phyloP scores from a whole-genome alignment of 805 yeast genomes.

The Cyberlindnera amylophila region DNA sequence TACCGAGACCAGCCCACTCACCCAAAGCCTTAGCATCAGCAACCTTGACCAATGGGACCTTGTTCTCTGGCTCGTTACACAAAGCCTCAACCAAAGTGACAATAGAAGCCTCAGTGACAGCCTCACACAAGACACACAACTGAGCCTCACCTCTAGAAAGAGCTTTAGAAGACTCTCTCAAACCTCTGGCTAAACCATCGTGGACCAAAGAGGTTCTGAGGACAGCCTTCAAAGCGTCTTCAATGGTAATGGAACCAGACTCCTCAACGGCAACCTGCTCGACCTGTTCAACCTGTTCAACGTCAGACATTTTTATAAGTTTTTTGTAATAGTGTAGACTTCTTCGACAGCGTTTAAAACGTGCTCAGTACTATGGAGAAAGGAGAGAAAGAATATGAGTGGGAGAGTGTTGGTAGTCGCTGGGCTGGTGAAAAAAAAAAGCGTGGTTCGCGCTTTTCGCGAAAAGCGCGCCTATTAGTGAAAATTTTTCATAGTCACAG shows the following conservation, averaged over 20 bases:
- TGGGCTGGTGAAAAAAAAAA: constrained; percentile 1
- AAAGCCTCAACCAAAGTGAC: constrained; percentile 98
- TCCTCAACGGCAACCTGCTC: constrained; percentile 85
- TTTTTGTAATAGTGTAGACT: constrained; percentile 42
- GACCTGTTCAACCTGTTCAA: constrained; percentile 74
- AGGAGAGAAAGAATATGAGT: not conserved
- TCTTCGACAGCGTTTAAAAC: constrained; percentile 56
- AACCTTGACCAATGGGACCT: constrained; percentile 97
- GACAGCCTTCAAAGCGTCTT: constrained; percentile 97
- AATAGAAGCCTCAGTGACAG: constrained; percentile 97
- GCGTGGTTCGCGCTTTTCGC: not conserved
- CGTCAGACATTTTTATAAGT: constrained; percentile 71
- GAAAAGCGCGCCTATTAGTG: constrained; percentile 5
- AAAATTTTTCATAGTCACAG: constrained; percentile 18
- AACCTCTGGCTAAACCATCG: constrained; percentile 99
- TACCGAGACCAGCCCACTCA: constrained; percentile 99
- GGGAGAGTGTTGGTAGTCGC: not conserved
- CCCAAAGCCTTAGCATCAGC: constrained; percentile 99
- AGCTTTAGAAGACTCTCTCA: constrained; percentile 99
- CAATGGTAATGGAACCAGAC: constrained; percentile 88
- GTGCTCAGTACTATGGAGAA: constrained; percentile 52
- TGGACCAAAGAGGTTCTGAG: constrained; percentile 96
- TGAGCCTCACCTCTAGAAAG: constrained; percentile 96
- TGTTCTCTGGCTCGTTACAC: constrained; percentile 95
- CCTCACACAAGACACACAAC: constrained; percentile 94